Percentiles rank a stretch among this genome's conserved stretches.
These are phyloP conservation scores for Trichoderma aggressivum DNA, from an alignment of 2,329 filamentous ascomycete species.

Conservation along the genomic window DNA sequence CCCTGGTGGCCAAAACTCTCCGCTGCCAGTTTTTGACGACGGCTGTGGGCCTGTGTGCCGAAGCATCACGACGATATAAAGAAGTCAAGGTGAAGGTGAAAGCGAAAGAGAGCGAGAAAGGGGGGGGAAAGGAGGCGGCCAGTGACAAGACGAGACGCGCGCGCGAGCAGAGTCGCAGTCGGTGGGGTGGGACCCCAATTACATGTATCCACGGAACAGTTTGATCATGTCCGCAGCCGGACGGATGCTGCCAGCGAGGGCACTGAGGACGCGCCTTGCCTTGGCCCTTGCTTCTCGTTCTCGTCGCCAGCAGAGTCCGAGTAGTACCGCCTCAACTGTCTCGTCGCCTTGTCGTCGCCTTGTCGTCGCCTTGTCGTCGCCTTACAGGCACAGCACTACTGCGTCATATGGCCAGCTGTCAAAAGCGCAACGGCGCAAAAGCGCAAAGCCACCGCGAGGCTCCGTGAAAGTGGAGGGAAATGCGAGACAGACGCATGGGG, in stretches of 20 bases:
- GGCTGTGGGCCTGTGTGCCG: neutral
- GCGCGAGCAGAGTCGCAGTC: constrained; percentile 1
- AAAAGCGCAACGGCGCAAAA: neutral
- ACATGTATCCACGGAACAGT: constrained; percentile 5
- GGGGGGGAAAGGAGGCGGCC: neutral
- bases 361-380: neutral
- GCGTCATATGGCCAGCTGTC: neutral
- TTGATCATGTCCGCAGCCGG: constrained; percentile 9
- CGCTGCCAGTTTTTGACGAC: neutral
- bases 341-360: neutral
- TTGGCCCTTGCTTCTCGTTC: neutral
- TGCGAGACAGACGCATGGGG: neutral
- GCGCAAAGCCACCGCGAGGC: neutral
- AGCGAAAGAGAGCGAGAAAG: neutral
- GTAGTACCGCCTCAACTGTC: neutral
- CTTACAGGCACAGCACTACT: neutral
- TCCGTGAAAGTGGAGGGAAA: neutral
- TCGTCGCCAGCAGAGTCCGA: neutral
- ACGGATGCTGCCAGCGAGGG: constrained; percentile 8
- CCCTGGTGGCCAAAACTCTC: neutral
- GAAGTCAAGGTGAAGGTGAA: neutral
- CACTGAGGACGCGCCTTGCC: neutral
- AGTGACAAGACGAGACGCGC: neutral
- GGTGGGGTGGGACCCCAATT: constrained; percentile 12
- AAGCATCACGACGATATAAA: neutral